phyloP scores from a whole-genome alignment of 495 filamentous ascomycete genomes.

The Neurospora sp. region DNA sequence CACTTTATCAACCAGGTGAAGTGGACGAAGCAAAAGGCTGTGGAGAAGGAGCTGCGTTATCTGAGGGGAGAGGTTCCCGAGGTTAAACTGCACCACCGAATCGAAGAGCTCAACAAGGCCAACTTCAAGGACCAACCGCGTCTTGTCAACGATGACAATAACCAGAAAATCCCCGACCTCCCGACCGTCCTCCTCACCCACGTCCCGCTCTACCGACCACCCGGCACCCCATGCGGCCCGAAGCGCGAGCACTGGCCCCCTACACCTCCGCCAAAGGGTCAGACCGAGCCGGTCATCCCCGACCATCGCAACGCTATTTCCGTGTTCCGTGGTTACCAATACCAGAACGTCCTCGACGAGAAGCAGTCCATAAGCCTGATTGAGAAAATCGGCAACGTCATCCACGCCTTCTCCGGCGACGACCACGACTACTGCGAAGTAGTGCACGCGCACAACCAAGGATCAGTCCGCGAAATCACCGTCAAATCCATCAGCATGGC shows the following conservation, averaged over 20 bases:
- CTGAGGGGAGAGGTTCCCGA: slow-evolving; percentile 40
- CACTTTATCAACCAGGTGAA: slow-evolving; percentile 64
- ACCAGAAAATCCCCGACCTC: slow-evolving; percentile 36
- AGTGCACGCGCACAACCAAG: slow-evolving; percentile 53
- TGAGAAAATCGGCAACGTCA: slow-evolving; percentile 61
- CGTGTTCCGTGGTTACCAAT: slow-evolving; percentile 75
- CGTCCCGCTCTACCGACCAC: slow-evolving; percentile 73
- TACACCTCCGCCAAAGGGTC: slow-evolving; percentile 45
- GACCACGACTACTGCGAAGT: slow-evolving; percentile 98
- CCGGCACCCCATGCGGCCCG: slow-evolving; percentile 84
- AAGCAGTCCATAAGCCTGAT: slow-evolving; percentile 63
- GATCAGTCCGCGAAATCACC: slow-evolving; percentile 73
- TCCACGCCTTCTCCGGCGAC: slow-evolving; percentile 84
- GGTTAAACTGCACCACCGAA: slow-evolving; percentile 40
- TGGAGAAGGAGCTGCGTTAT: slow-evolving; percentile 43
- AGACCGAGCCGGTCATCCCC: slow-evolving; percentile 43
- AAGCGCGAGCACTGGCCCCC: slow-evolving; percentile 73
- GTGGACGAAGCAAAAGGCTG: slow-evolving; percentile 38
- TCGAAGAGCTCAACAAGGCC: slow-evolving; percentile 36
- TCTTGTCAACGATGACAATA: slow-evolving; percentile 20
- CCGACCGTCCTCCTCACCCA: slow-evolving; percentile 84
- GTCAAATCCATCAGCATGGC: slow-evolving; percentile 91
- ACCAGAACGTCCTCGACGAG: slow-evolving; percentile 83
- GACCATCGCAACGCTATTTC: slow-evolving; percentile 72
- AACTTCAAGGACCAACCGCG: slow-evolving; percentile 30